Base-by-base conservation (phyloP, 768 basidiomycete genomes). In the Tubosaeta sp. region DNA sequence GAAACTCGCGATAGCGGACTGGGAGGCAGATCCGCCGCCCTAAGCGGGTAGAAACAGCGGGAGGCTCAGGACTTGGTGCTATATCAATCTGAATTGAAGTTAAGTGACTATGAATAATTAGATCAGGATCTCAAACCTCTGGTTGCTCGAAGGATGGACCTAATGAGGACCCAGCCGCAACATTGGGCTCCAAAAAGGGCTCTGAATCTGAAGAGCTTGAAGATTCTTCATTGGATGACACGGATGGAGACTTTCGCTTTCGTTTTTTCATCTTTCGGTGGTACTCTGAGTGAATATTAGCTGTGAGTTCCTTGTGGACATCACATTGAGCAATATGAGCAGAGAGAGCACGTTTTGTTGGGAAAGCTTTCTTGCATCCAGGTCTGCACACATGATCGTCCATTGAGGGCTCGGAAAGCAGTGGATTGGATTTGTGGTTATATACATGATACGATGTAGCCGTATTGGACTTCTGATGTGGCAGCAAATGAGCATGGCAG, bases 11-110 rank as follows among this genome's bases (percentile, higher is more conserved):
- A 34, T 48, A 55, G 8, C 46, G 22, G 0, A 41, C 35, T 4
- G 50, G 54, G 27, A 55, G 25, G 3, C 36, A 18, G 18, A 55
- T 48, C 3, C 8, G n/a, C 5, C 29, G 30, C 12, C 54, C 50
- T 9, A 50, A 55, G 18, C 43, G 35, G 6, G 30, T 22, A 31
- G 49, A 46, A 11, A 50, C 29, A 2, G 39, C 6, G 18, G 48
- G 48, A 9, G 48, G 41, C 25, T 27, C 25, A 13, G 40, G 5
- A 19, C 36, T 4, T 38, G 35, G 31, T 12, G 31, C 11, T 10
- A 10, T n/a, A n/a, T 27, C 25, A 8, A 8, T 8, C 25, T 27
- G 25, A 27, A 27, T 27, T 27, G 25, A 27, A 27, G 25, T 27
- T 27, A 27, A 27, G n/a, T n/a, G 31, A 32, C 31, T 27, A 27